Percentiles rank a stretch among this genome's conserved stretches.
Evolutionary conservation across 78 protist genomes (phyloP).

Genomic region (Dictyostelium citrinum): DNA sequence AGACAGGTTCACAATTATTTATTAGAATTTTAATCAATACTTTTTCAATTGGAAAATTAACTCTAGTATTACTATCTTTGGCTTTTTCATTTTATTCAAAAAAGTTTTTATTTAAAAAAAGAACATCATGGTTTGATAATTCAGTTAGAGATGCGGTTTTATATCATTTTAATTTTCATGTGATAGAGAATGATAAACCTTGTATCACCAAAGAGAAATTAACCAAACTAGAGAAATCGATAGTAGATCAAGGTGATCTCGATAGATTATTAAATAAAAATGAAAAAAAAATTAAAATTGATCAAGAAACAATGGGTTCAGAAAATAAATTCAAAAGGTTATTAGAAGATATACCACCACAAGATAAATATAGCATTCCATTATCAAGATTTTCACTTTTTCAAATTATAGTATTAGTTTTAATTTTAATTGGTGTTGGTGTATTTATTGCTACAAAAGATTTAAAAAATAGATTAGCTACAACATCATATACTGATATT

Average conservation of each 20-base stretch:
- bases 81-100: neutral
- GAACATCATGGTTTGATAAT: neutral
- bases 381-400: neutral
- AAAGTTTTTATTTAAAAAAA: neutral
- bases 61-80: neutral
- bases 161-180: neutral
- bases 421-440: neutral
- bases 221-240: neutral
- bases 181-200: neutral
- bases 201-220: neutral
- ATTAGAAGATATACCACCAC: neutral
- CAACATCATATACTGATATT: neutral
- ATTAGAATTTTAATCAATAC: neutral
- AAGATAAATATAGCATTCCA: neutral
- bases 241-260: neutral
- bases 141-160: neutral
- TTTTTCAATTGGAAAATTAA: neutral
- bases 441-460: neutral
- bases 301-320: neutral
- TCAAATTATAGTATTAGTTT: neutral
- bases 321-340: neutral
- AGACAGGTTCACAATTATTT: neutral
- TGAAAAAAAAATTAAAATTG: neutral
- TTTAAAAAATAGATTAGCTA: neutral
- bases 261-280: neutral